Base-by-base conservation (phyloP, 116 monocot species). In the Iris pallida region DNA sequence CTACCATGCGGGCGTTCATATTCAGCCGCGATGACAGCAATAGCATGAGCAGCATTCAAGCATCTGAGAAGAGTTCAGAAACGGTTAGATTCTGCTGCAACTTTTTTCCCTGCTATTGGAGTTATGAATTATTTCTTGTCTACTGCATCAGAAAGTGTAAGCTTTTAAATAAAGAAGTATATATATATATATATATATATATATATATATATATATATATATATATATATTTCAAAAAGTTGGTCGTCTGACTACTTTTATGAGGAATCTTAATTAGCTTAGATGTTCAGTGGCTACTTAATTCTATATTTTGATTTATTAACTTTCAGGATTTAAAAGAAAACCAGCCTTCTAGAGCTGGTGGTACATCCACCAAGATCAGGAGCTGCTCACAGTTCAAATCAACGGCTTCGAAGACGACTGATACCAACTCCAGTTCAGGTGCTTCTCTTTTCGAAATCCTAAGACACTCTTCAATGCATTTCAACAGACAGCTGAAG, bases 21-120 rank as follows among this genome's bases (percentile, higher is more conserved):
- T 97, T 97, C 87, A 83, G 85, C 41, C 85, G 97, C 55, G 97
- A 97, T 72, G 97, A 89, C 63, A 97, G 92, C 77, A 96, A 81
- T 64, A 89, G 92, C 71, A 85, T 80, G 75, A 81, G 84, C 66
- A 64, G 66, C 7, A 47, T 81, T 42, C 70, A 78, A 56, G 45
- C 78, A 65, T 69, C 84, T 43, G 89, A 91, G 18, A 89, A 20
- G 42, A 12, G 70, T 71, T 54, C 83, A 69, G 79, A 85, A 65
- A 71, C 45, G 88, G 90, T 95, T 61, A 76, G 61, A 61, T 43
- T 1, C 16, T 46, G n/a, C 47, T 47, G 12, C 0, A 42, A 20
- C 49, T 42, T 17, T 12, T 45, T 42, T 2, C 4, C 16, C 15
- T 4, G 5, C 14, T 44, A 8, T 43, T 42, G 14, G 0, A 61